A percentile compares a stretch with the other conserved stretches of the same genome.
These are phyloP conservation scores for Ramaria rubella DNA, from an alignment of 768 basidiomycete species.

Conservation along the genomic window DNA sequence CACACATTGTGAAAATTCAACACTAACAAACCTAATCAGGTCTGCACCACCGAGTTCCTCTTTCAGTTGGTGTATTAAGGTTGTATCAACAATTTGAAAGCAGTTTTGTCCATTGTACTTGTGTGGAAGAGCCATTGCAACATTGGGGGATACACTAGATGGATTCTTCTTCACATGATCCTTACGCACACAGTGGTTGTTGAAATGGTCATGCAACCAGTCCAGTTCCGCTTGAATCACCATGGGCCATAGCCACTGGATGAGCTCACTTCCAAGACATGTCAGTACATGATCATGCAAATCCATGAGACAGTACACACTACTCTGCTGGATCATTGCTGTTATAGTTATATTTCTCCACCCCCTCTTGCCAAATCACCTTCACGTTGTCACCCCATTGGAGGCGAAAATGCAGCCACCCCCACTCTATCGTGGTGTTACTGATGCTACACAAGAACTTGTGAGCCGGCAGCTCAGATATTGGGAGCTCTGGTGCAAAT, in stretches of 20 bases:
- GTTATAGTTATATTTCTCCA: slow-evolving; percentile 13
- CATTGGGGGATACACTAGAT: slow-evolving; percentile 31
- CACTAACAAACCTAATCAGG: slow-evolving; percentile 26
- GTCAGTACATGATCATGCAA: background rate
- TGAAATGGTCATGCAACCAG: slow-evolving; percentile 17
- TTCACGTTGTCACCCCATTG: slow-evolving; percentile 29
- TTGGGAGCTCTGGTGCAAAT: slow-evolving; percentile 23
- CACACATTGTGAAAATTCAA: slow-evolving; percentile 22
- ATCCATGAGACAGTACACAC: slow-evolving; percentile 19
- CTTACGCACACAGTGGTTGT: slow-evolving; percentile 23
- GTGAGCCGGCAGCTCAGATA: slow-evolving; percentile 25
- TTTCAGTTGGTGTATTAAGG: slow-evolving; percentile 24
- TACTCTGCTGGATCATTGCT: slow-evolving; percentile 19
- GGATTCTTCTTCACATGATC: slow-evolving; percentile 30
- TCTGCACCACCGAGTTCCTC: slow-evolving; percentile 26
- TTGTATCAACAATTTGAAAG: slow-evolving; percentile 21
- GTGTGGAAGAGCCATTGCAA: slow-evolving; percentile 21
- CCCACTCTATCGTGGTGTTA: slow-evolving; percentile 20
- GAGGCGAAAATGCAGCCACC: slow-evolving; percentile 29
- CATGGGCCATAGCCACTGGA: slow-evolving; percentile 21
- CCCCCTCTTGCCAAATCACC: slow-evolving; percentile 20
- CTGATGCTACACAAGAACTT: slow-evolving; percentile 22
- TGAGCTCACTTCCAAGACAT: slow-evolving; percentile 17
- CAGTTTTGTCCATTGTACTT: slow-evolving; percentile 25
- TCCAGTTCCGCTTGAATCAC: slow-evolving; percentile 16